These are phyloP conservation scores for Aspergillus ustus DNA, from an alignment of 2,329 filamentous ascomycete genomes.

Conservation along the genomic window DNA sequence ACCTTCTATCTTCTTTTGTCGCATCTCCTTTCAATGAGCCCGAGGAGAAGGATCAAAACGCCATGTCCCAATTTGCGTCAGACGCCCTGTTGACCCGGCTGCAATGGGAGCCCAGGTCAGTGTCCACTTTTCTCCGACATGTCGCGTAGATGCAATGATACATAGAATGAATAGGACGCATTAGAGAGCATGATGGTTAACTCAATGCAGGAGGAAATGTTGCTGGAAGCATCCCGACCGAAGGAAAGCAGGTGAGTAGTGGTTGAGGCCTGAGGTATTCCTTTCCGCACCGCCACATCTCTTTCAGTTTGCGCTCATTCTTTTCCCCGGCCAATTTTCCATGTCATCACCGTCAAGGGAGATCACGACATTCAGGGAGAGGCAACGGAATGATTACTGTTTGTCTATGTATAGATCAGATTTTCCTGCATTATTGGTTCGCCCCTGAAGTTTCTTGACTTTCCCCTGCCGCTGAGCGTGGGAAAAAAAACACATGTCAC, in stretches of 20 bases:
- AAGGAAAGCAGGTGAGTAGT: slow-evolving; percentile 19
- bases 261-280: slow-evolving; percentile 19
- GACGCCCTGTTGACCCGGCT: slow-evolving; percentile 34
- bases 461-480: slow-evolving; percentile 2
- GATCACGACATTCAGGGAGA: slow-evolving; percentile 17
- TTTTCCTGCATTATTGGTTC: slow-evolving; percentile 6
- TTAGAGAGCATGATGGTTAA: slow-evolving; percentile 1
- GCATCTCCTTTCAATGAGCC: slow-evolving; percentile 11
- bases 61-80: slow-evolving; percentile 25
- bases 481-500: slow-evolving; percentile 17
- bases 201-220: slow-evolving; percentile 29
- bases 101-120: slow-evolving; percentile 40
- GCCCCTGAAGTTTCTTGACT: neutral
- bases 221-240: slow-evolving; percentile 18
- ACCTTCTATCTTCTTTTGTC: slow-evolving; percentile 1
- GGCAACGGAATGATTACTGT: neutral
- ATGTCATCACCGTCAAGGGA: slow-evolving; percentile 19
- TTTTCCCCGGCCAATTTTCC: slow-evolving; percentile 8
- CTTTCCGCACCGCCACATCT: slow-evolving; percentile 32
- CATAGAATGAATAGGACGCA: neutral
- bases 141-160: neutral
- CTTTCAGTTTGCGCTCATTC: slow-evolving; percentile 12
- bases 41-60: slow-evolving; percentile 1
- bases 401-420: slow-evolving; percentile 9
- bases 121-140: slow-evolving; percentile 12